phyloP scores from a whole-genome alignment of 352 stramenopile genomes.

The Sclerospora graminicola region DNA sequence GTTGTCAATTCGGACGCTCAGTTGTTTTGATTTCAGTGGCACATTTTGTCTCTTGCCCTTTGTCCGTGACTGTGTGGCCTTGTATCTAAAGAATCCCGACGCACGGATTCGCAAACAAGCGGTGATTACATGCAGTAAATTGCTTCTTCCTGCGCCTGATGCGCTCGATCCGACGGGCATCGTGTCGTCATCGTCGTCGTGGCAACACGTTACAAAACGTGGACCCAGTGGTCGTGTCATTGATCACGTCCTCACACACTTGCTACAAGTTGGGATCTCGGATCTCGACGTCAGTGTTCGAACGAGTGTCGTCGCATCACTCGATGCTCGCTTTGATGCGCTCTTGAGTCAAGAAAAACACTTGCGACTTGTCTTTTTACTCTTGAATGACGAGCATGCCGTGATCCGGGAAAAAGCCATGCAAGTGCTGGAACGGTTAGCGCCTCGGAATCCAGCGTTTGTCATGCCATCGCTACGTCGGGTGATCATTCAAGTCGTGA shows the following conservation, averaged over 20 bases:
- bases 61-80: constrained; percentile 88
- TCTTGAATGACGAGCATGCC: constrained; percentile 90
- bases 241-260: constrained; percentile 87
- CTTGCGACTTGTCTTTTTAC: constrained; percentile 88
- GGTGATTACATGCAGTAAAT: constrained; percentile 70
- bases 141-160: constrained; percentile 40
- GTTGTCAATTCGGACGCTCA: constrained; percentile 90
- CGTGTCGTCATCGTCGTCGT: constrained; percentile 25
- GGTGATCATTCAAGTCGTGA: constrained; percentile 92
- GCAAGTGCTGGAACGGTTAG: constrained; percentile 89
- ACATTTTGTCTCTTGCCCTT: constrained; percentile 93
- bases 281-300: constrained; percentile 88
- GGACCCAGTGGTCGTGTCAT: constrained; percentile 85
- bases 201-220: constrained; percentile 60
- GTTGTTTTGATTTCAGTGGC: constrained; percentile 88
- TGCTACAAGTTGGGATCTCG: constrained; percentile 89
- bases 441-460: constrained; percentile 90
- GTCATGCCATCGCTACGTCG: constrained; percentile 91
- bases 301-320: constrained; percentile 87
- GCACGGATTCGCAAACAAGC: constrained; percentile 87
- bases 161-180: constrained; percentile 11
- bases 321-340: constrained; percentile 90
- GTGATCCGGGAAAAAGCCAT: constrained; percentile 88
- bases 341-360: constrained; percentile 90
- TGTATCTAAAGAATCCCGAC: constrained; percentile 89